Conservation (phyloP, 208 protist genomes). For the Acanthamoeba healyi region DNA sequence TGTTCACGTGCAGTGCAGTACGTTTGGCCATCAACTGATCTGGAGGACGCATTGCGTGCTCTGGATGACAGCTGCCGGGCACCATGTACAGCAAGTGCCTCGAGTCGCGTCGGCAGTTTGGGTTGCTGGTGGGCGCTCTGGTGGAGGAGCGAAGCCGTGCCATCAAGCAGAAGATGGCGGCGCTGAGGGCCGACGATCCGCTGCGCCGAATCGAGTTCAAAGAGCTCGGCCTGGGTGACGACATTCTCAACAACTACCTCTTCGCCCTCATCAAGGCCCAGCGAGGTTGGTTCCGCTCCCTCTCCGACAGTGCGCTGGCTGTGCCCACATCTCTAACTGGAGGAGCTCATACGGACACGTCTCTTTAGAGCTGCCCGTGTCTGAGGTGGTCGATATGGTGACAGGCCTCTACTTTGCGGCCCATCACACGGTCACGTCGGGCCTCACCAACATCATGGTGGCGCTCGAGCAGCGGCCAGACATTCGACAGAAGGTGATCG, state of each 20-base stretch:
- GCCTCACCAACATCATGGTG: conserved; percentile 38
- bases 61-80: background rate
- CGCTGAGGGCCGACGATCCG: background rate
- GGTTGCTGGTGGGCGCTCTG: background rate
- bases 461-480: conserved; percentile 11
- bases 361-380: conserved; percentile 15
- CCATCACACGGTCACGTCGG: conserved; percentile 24
- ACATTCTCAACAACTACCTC: conserved; percentile 21
- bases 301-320: too few relatives aligned
- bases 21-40: too few relatives aligned
- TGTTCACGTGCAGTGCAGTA: too few relatives aligned
- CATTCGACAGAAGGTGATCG: conserved; percentile 30
- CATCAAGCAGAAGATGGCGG: conserved; percentile 4
- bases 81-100: conserved; percentile 31
- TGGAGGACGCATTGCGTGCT: background rate
- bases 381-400: background rate
- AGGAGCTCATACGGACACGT: background rate
- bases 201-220: background rate
- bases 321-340: too few relatives aligned
- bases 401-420: conserved; percentile 9
- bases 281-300: background rate
- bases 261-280: conserved; percentile 13
- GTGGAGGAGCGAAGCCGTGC: background rate
- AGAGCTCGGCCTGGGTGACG: background rate
- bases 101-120: background rate